Base-by-base conservation (phyloP, 768 basidiomycete genomes). In the Amanita molliuscula region DNA sequence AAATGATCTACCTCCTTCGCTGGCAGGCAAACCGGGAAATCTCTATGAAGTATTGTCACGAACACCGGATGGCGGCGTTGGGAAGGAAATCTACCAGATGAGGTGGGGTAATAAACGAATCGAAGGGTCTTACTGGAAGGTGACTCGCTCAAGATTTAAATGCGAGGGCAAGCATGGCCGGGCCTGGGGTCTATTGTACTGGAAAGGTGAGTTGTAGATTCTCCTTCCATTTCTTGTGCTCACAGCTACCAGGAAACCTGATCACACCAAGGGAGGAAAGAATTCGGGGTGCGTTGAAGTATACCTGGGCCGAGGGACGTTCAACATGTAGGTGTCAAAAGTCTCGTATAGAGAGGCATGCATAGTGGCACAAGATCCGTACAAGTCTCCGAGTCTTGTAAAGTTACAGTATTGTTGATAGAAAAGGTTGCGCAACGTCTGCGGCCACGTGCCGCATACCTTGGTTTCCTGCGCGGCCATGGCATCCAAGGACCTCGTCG, bases 141-240 rank as follows among this genome's bases (percentile, higher is more conserved):
- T 92, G 36, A 89, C 88, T 3, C 72, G 76, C 58, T 74, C 84
- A 28, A 68, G 70, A 54, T 78, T 90, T 61, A 92, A 90, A 64
- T 69, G 70, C 37, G 81, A 81, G 55, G 88, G 88, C 23, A 70
- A 64, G 23, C 84, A 89, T 56, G 89, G 89, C 2, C 89, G 82
- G 62, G 88, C 78, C 15, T 92, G 90, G 90, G 89, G 89, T 6
- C 69, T 71, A 52, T 67, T 91, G 4, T 73, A 80, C 49, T 92
- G 88, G 87, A 79, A 74, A 69, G 87, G 89, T 52, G 79, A 66
- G 25, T 42, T 20, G 16, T n/a, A 15, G 16, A 21, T 18, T 10
- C 20, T 23, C n/a, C 2, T 50, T 35, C 18, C 38, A 45, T 43
- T 29, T 51, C 42, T n/a, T n/a, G 37, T 41, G 34, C 47, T 51